These are phyloP conservation scores for Hydnomerulius pinastri DNA, from an alignment of 768 basidiomycete species.

Conservation along the genomic window DNA sequence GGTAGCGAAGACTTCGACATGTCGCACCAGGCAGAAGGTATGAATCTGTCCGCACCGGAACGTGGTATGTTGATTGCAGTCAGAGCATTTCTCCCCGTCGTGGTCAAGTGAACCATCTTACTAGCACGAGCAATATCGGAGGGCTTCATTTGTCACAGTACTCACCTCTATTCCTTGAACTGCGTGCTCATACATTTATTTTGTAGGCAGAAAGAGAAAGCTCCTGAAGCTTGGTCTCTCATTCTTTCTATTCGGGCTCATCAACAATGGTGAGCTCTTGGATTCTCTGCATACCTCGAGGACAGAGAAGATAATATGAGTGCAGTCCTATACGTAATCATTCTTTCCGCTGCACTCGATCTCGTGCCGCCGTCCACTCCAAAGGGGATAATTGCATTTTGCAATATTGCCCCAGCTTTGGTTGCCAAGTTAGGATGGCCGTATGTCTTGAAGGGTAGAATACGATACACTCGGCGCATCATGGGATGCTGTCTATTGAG, in stretches of 20 bases:
- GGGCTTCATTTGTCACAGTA: slow-evolving; percentile 24
- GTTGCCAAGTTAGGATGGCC: slow-evolving; percentile 92
- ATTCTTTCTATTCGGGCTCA: slow-evolving; percentile 90
- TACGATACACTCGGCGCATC: slow-evolving; percentile 78
- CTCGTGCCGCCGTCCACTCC: slow-evolving; percentile 90
- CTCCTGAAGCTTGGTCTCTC: slow-evolving; percentile 50
- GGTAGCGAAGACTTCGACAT: slow-evolving; percentile 14
- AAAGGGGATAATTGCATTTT: slow-evolving; percentile 93
- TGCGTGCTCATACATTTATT: slow-evolving; percentile 15
- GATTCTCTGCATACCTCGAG: not conserved
- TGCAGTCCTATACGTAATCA: slow-evolving; percentile 91
- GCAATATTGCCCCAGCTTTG: slow-evolving; percentile 90
- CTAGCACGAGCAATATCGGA: slow-evolving; percentile 1
- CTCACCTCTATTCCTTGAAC: slow-evolving; percentile 1
- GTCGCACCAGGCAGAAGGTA: slow-evolving; percentile 21
- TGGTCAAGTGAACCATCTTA: slow-evolving; percentile 2
- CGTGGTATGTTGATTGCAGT: slow-evolving; percentile 28
- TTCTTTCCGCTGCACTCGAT: slow-evolving; percentile 93
- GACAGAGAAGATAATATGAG: not conserved
- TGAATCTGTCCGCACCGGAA: slow-evolving; percentile 7
- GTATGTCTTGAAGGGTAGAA: slow-evolving; percentile 82
- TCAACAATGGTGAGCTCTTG: slow-evolving; percentile 74
- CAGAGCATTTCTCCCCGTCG: slow-evolving; percentile 20
- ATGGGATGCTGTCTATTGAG: slow-evolving; percentile 75
- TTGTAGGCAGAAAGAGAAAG: slow-evolving; percentile 25